Evolutionary conservation across 2,329 filamentous ascomycete species (phyloP).

Genomic region (Epichloe coenophiala): DNA sequence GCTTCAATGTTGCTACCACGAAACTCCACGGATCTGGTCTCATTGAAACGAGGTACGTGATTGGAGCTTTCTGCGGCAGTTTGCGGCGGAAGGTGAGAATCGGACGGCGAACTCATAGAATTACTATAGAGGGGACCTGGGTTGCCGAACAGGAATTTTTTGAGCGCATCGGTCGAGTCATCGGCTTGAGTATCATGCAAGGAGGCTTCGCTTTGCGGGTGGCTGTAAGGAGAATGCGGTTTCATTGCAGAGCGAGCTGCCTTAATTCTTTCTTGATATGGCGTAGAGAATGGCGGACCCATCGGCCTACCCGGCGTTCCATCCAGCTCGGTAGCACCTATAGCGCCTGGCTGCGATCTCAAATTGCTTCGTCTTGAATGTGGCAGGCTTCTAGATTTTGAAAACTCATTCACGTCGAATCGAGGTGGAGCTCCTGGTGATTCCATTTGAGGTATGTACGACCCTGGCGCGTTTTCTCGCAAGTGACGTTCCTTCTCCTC

Average conservation of each 20-base stretch:
- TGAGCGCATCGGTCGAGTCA: constrained; percentile 36
- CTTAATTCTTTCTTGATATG: constrained; percentile 47
- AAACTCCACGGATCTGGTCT: not conserved
- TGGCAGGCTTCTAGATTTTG: constrained; percentile 13
- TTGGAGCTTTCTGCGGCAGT: not conserved
- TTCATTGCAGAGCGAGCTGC: constrained; percentile 31
- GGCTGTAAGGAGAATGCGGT: not conserved
- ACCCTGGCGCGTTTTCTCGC: constrained; percentile 24
- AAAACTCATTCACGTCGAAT: constrained; percentile 10
- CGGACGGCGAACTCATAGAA: not conserved
- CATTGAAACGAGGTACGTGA: not conserved
- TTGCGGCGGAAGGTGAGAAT: not conserved
- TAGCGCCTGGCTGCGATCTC: constrained; percentile 12
- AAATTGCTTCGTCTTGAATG: constrained; percentile 13
- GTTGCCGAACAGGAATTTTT: constrained; percentile 41
- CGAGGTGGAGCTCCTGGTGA: not conserved
- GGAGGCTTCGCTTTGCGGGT: not conserved
- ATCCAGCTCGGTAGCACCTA: constrained; percentile 44
- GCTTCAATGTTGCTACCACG: constrained; percentile 25
- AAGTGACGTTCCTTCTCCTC: constrained; percentile 54
- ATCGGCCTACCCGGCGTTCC: constrained; percentile 39
- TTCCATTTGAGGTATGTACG: constrained; percentile 12
- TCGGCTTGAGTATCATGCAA: constrained; percentile 7
- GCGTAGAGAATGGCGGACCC: constrained; percentile 55
- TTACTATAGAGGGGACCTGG: constrained; percentile 9